Evolutionary conservation across 768 basidiomycete species (phyloP).

Genomic region (Tulasnella sp.): DNA sequence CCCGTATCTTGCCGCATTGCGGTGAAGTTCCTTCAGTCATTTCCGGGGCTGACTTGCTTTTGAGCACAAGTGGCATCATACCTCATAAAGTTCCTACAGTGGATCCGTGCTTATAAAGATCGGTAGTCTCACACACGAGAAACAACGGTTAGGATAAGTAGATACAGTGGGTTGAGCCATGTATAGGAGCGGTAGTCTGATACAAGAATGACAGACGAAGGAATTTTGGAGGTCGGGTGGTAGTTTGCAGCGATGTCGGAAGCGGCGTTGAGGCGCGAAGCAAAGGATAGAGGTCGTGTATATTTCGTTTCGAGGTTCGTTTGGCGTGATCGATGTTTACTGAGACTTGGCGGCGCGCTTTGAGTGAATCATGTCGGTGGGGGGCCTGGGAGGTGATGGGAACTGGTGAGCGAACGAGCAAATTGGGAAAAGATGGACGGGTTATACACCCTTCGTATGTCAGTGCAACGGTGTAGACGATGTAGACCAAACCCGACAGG

Average conservation of each 20-base stretch:
- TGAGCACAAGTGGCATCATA: too few species aligned
- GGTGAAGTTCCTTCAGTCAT: too few species aligned
- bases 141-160: too few species aligned
- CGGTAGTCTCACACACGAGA: too few species aligned
- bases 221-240: too few species aligned
- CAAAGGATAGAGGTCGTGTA: background rate
- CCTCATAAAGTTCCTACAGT: too few species aligned
- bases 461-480: constrained; percentile 77
- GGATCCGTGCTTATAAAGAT: too few species aligned
- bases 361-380: constrained; percentile 39
- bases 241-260: background rate
- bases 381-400: too few species aligned
- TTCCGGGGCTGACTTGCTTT: too few species aligned
- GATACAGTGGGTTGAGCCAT: constrained; percentile 7
- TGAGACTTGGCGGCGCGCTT: constrained; percentile 19
- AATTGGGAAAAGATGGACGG: background rate
- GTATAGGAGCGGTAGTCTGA: background rate
- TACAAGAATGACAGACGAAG: background rate
- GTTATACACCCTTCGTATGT: constrained; percentile 76
- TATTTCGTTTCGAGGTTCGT: too few species aligned
- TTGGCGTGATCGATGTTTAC: background rate
- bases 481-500: constrained; percentile 71
- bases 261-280: background rate
- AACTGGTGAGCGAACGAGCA: too few species aligned
- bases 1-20: too few species aligned